Evolutionary conservation across 2,329 filamentous ascomycete genomes (phyloP).

Genomic region (Fusarium algeriense): DNA sequence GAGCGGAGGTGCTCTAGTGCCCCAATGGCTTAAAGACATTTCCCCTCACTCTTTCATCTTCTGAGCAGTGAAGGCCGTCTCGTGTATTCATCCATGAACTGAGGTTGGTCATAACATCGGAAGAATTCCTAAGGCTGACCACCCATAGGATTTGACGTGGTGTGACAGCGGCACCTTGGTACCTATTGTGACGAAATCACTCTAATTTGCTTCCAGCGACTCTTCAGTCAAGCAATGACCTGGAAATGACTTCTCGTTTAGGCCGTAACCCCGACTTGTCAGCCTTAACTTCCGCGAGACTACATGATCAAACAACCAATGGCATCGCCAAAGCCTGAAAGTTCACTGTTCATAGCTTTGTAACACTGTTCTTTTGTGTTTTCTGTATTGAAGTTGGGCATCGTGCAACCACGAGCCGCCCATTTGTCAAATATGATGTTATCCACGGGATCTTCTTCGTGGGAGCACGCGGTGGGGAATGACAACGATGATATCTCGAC

Average conservation of each 20-base stretch:
- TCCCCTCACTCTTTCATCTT: neutral
- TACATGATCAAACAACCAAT: slow-evolving; percentile 13
- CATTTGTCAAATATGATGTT: neutral
- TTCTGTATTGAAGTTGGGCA: neutral
- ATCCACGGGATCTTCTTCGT: neutral
- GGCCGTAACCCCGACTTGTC: neutral
- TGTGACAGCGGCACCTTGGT: neutral
- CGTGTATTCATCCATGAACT: neutral
- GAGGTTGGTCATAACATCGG: neutral
- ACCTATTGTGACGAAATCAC: slow-evolving; percentile 1
- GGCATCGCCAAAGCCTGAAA: neutral
- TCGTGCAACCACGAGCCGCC: neutral
- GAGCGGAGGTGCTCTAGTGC: slow-evolving; percentile 3
- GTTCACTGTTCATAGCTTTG: neutral
- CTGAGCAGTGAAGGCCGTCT: neutral
- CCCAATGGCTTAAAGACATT: slow-evolving; percentile 1
- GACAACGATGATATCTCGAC: slow-evolving; percentile 16
- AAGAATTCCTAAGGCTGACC: neutral
- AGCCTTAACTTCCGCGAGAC: neutral
- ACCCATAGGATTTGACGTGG: neutral
- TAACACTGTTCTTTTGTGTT: neutral
- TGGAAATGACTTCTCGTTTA: neutral
- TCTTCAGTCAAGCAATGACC: neutral
- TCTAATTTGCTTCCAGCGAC: neutral
- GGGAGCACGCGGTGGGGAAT: neutral